Base-by-base conservation (phyloP, 2,329 filamentous ascomycete genomes). In the Hypoxylon sp. region DNA sequence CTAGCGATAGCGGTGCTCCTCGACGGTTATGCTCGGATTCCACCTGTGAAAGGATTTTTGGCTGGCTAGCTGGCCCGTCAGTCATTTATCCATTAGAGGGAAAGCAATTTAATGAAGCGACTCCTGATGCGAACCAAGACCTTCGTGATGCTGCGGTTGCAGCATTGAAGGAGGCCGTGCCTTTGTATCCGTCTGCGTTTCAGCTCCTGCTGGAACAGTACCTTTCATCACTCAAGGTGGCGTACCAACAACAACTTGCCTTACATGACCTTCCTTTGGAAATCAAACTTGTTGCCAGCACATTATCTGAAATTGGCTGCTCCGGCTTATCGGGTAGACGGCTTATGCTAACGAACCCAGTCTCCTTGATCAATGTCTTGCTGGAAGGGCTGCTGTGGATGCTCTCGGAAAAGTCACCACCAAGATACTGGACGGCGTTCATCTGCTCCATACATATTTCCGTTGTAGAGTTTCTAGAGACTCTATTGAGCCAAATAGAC, bases 221-320 rank as follows among this genome's bases (percentile, higher is more conserved):
- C 43, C 61, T 77, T 3, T 65, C 67, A 8, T 71, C 72, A 30
- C 48, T 78, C 16, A 66, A 74, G 43, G 39, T 62, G 16, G 67
- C 74, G 12, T 73, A 76, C 19, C 55, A 63, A 50, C 61, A 65
- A 6, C 65, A 71, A 11, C 45, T 56, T 1, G 47, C 55, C 11
- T 19, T 62, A 7, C 34, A 61, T 7, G 65, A 70, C 12, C 60
- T 76, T 25, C 64, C 65, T 29, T 39, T 62, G 5, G 68, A 72
- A 11, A 71, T 81, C 7, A 71, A 72, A n/a, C 74, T 77, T 27
- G 75, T 85, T 2, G 77, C 83, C 3, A 78, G 79, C 8, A 78
- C 83, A 1, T 69, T 88, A 2, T 82, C 82, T 2, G 84, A 81
- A 57, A 77, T 87, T 50, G 83, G 83, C 27, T 85, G 83, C 71